These are phyloP conservation scores for Atkinsonella hypoxylon DNA, from an alignment of 2,329 filamentous ascomycete species.

Conservation along the genomic window DNA sequence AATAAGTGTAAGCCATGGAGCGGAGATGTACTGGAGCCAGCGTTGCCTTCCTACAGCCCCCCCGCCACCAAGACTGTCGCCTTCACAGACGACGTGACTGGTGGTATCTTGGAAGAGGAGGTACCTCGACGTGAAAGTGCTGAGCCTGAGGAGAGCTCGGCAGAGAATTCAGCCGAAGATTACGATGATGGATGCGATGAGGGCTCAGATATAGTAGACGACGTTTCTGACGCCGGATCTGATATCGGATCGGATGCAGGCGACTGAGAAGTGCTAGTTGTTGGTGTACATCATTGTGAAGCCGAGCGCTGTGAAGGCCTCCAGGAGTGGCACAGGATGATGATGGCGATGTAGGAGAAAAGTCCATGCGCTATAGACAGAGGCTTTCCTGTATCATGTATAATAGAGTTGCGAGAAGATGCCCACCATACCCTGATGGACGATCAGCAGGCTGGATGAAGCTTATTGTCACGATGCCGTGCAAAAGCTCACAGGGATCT, in stretches of 20 bases:
- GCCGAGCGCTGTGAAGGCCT: not conserved
- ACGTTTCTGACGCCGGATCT: constrained; percentile 4
- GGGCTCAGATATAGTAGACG: constrained; percentile 5
- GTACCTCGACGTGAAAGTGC: constrained; percentile 1
- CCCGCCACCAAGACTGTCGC: constrained; percentile 45
- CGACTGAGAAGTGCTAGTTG: constrained; percentile 1
- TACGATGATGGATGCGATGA: constrained; percentile 8
- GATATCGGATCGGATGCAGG: constrained; percentile 4
- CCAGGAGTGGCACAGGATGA: not conserved
- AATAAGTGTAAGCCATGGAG: constrained; percentile 84
- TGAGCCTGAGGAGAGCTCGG: constrained; percentile 11
- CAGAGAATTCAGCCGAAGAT: constrained; percentile 7
- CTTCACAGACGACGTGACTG: constrained; percentile 44
- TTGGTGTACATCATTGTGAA: not conserved
- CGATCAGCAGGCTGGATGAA: too few relatives aligned
- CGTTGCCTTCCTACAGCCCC: constrained; percentile 27
- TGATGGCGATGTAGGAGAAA: not conserved
- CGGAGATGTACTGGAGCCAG: constrained; percentile 68
- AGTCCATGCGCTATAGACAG: not conserved
- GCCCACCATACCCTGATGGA: too few relatives aligned
- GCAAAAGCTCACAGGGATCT: too few relatives aligned
- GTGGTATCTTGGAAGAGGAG: constrained; percentile 19
- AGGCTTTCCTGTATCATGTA: too few relatives aligned
- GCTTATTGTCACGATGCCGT: too few relatives aligned
- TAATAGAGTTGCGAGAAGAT: too few relatives aligned